Base-by-base conservation (phyloP, 1,284 basidiomycete genomes). In the Puccinia polysora region DNA sequence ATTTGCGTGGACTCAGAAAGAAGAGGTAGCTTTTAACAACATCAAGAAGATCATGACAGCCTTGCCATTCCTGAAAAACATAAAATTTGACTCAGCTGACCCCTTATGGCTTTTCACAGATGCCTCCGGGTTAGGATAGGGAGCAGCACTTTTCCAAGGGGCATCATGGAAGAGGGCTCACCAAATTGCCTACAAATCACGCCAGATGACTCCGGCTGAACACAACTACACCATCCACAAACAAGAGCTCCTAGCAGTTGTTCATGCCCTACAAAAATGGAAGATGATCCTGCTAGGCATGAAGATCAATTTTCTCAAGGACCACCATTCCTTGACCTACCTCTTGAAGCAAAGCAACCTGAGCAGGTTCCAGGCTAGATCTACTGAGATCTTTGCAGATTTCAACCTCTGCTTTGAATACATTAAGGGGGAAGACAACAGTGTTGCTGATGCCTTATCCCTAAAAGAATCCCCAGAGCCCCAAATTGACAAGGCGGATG, bases 221-320 rank as follows among this genome's bases (percentile, higher is more conserved):
- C 40, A 18, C 8, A 43, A 43, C 40, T 55, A 55, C 52, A n/a
- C 52, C 28, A 28, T 55, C 5, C 52, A 55, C 18, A 28, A 55
- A 55, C 52, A 55, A 28, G 52, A 55, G 18, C 23, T 55, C 5
- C 23, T 55, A 6, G 52, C 52, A 14, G 52, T 55, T 7, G 30
- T 55, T 18, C 52, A 55, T 28, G 52, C 52, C 14, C 28, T 55
- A 14, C 52, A 55, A 28, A 55, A 55, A 30, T 84, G 58, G 1
- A 75, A 1, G 74, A 74, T 68, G 30, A 5, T 34, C 7, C 52
- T 82, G 20, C 56, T 71, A 0, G 82, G 83, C 58, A 73, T 83
- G 5, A 65, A 68, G 14, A 81, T 81, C 0, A 76, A 78, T 43
- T 76, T 78, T 14, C 82, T 83, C 64, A 74, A 75, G 0, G 78